These are phyloP conservation scores for Pezicula carpinea DNA, from an alignment of 2,329 filamentous ascomycete genomes.

Conservation along the genomic window DNA sequence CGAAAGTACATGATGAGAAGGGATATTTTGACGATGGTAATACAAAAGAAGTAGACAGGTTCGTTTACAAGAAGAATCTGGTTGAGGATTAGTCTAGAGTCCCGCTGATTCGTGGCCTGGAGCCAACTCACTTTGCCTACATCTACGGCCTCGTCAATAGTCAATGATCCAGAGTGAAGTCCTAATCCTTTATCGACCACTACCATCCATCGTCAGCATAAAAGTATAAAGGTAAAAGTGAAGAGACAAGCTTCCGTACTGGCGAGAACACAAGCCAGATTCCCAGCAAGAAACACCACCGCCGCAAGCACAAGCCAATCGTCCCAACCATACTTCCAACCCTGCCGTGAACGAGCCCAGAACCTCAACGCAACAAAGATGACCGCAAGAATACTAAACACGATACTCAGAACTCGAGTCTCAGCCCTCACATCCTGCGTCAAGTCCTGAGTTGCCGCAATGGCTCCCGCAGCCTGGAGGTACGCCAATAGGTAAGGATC, in stretches of 20 bases:
- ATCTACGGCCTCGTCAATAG: not conserved
- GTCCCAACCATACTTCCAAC: not conserved
- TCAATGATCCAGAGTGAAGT: not conserved
- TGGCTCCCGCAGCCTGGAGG: not conserved
- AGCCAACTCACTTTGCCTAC: not conserved
- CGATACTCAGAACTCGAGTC: not conserved
- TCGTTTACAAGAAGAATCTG: conserved; percentile 1
- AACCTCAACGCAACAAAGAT: not conserved
- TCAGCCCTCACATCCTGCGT: not conserved
- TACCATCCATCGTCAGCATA: no score
- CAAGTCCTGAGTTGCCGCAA: conserved; percentile 3
- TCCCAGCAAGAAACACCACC: not conserved
- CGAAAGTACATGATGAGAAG: conserved; percentile 1
- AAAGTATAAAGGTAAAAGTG: no score
- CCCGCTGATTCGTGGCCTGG: not conserved
- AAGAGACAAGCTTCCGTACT: no score
- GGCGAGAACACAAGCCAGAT: not conserved
- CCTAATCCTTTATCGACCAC: not conserved
- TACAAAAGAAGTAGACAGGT: not conserved
- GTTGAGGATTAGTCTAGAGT: not conserved
- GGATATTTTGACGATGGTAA: conserved; percentile 4
- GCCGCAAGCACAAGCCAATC: not conserved
- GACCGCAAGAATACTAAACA: not conserved
- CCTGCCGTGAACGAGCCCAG: not conserved
- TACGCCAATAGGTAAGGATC: not conserved